Base-by-base conservation (phyloP, 352 stramenopile genomes). In the Poterioochromonas sp. region DNA sequence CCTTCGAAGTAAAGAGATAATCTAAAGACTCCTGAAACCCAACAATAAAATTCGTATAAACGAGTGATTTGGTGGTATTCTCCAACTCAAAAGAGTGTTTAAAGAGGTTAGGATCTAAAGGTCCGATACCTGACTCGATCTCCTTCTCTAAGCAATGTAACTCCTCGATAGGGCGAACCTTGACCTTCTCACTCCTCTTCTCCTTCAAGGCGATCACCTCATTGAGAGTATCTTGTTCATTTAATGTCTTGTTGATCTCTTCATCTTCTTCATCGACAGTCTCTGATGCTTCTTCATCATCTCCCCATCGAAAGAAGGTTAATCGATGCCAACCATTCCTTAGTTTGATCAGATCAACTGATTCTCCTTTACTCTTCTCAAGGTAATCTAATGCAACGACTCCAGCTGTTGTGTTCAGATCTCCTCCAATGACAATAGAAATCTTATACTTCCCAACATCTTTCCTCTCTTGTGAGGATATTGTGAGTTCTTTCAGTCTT, bases 1-100 rank as follows among this genome's bases (percentile, higher is more conserved):
- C 47, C 22, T 44, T 44, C 32, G 77, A 5, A 44, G 76, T 35
- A 26, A 65, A 63, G 12, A 77, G 11, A 34, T 77, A 76, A 37
- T 77, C 71, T 22, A 77, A 35, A 15, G 22, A 35, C 3, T 29
- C 71, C 29, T 76, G 12, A 54, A 76, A 77, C 5, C 29, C 71
- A 12, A 29, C 12, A 32, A 37, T 76, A 34, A 37, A 65, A 34
- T 65, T 74, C 11, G 62, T n/a, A n/a, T n/a, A n/a, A n/a, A n/a
- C n/a, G n/a, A n/a, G n/a, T n/a, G n/a, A n/a, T n/a, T n/a, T n/a
- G n/a, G n/a, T n/a, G n/a, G n/a, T n/a, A n/a, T n/a, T n/a, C n/a
- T n/a, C n/a, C n/a, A n/a, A n/a, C n/a, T n/a, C n/a, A n/a, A n/a
- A n/a, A n/a, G n/a, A n/a, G n/a, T n/a, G n/a, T n/a, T n/a, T n/a